A percentile compares a stretch with the other conserved stretches of the same genome.
phyloP scores from a whole-genome alignment of 1,139 yeast species.

The Lodderomyces orthopsilosis region DNA sequence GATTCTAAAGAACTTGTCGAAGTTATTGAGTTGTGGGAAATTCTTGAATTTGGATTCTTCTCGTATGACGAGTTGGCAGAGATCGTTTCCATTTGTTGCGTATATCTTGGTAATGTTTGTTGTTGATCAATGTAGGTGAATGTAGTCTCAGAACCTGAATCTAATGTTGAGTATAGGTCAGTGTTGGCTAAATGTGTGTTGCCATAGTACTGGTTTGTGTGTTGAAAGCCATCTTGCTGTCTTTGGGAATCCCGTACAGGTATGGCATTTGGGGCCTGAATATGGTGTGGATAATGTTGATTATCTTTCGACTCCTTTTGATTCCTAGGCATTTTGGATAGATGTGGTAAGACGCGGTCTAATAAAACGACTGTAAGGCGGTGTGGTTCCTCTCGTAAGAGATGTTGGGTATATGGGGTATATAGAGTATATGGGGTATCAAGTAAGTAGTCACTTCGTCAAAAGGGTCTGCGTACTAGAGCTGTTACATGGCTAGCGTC shows the following conservation, averaged over 20 bases:
- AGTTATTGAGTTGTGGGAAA: background rate
- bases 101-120: background rate
- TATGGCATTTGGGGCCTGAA: background rate
- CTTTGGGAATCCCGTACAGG: background rate
- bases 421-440: background rate
- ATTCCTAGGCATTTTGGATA: background rate
- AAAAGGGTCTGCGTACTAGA: too few species aligned
- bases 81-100: background rate
- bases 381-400: background rate
- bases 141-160: background rate
- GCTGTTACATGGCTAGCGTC: too few species aligned
- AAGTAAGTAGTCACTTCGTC: background rate
- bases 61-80: background rate
- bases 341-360: background rate
- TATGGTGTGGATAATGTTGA: background rate
- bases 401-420: background rate
- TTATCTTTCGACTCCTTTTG: background rate
- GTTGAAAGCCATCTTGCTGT: background rate
- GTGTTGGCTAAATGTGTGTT: background rate
- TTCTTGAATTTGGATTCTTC: background rate
- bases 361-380: background rate
- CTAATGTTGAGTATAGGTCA: background rate
- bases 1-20: conserved; percentile 8
- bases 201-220: background rate
- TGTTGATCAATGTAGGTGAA: background rate